Evolutionary conservation across 768 basidiomycete genomes (phyloP).

Genomic region (Baorangia bicolor): DNA sequence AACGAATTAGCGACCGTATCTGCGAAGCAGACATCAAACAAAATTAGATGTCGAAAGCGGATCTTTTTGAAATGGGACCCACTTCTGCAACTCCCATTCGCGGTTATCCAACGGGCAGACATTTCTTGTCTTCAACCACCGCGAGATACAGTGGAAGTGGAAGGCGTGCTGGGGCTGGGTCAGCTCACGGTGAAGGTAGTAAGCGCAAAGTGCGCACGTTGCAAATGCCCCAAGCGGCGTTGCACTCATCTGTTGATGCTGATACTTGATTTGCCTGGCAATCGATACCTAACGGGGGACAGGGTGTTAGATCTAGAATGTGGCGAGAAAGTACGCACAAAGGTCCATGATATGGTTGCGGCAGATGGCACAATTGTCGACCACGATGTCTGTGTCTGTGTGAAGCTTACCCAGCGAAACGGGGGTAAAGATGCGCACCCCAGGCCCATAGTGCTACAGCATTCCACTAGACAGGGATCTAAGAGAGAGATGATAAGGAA

Average conservation of each 20-base stretch:
- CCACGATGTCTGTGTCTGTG: constrained; percentile 77
- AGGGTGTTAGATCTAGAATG: constrained; percentile 2
- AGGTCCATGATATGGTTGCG: constrained; percentile 99
- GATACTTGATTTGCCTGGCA: constrained; percentile 99
- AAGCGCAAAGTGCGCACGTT: constrained; percentile 53
- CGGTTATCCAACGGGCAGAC: constrained; percentile 94
- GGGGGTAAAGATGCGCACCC: constrained; percentile 53
- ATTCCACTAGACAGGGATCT: constrained; percentile 73
- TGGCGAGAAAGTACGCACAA: constrained; percentile 53
- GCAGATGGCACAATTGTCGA: constrained; percentile 99
- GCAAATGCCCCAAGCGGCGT: constrained; percentile 98
- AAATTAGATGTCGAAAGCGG: neutral
- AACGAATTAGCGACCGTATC: constrained; percentile 41
- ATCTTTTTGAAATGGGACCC: constrained; percentile 31
- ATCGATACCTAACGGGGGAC: constrained; percentile 76
- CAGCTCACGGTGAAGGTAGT: neutral
- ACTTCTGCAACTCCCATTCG: constrained; percentile 98
- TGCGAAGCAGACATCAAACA: constrained; percentile 12
- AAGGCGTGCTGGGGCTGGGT: constrained; percentile 77
- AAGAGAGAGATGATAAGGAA: neutral
- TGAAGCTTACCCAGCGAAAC: constrained; percentile 8
- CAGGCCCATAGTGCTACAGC: constrained; percentile 98
- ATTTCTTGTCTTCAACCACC: constrained; percentile 98
- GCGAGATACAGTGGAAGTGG: constrained; percentile 99
- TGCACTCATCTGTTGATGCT: constrained; percentile 94